phyloP scores from a whole-genome alignment of 2,329 filamentous ascomycete species.

The Penicillium digitatum region DNA sequence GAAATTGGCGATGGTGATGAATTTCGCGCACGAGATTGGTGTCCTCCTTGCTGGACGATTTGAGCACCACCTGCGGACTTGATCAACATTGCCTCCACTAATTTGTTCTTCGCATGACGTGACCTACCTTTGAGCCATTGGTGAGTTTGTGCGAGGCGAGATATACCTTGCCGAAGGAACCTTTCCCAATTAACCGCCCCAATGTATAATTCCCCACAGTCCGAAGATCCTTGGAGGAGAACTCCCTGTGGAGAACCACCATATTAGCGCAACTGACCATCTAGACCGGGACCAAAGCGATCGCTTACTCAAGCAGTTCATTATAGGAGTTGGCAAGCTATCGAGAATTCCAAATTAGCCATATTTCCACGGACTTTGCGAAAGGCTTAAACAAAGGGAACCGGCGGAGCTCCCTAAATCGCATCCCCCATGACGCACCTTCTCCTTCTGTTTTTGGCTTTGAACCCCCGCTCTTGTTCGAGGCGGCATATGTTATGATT shows the following conservation, averaged over 20 bases:
- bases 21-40: constrained; percentile 95
- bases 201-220: constrained; percentile 93
- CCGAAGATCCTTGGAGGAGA: constrained; percentile 83
- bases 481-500: constrained; percentile 43
- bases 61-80: constrained; percentile 77
- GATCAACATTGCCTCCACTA: constrained; percentile 6
- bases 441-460: constrained; percentile 57
- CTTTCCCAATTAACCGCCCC: constrained; percentile 89
- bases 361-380: background rate
- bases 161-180: constrained; percentile 98
- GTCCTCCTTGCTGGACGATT: constrained; percentile 94
- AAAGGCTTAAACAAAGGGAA: background rate
- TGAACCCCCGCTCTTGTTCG: constrained; percentile 51
- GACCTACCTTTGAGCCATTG: constrained; percentile 84
- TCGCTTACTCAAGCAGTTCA: constrained; percentile 81
- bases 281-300: constrained; percentile 1
- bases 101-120: background rate
- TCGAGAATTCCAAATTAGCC: constrained; percentile 14
- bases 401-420: background rate
- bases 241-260: constrained; percentile 63
- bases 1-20: constrained; percentile 95
- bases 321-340: constrained; percentile 97
- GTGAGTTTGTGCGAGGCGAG: constrained; percentile 94
- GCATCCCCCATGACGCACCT: constrained; percentile 40
- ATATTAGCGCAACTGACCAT: constrained; percentile 10